phyloP scores from a whole-genome alignment of 306 rosid genomes.

The Quercus variabilis region DNA sequence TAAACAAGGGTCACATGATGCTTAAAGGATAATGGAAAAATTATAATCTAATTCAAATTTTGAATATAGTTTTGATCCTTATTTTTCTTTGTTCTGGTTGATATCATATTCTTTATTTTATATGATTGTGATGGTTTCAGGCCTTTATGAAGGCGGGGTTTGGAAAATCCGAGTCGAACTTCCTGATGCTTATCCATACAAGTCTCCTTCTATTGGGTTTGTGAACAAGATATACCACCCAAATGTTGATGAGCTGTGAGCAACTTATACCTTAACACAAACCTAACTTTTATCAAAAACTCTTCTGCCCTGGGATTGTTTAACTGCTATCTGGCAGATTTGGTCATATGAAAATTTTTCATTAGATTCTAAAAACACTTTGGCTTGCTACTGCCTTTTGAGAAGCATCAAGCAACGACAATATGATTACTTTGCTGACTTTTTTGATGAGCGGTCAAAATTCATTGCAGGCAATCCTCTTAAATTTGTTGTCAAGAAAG shows the following conservation, averaged over 20 bases:
- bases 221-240: slow-evolving; percentile 98
- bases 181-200: slow-evolving; percentile 97
- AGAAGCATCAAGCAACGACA: slow-evolving; percentile 6
- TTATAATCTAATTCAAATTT: background rate
- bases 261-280: slow-evolving; percentile 20
- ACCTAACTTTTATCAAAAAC: background rate
- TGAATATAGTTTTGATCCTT: background rate
- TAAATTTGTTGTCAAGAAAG: slow-evolving; percentile 1
- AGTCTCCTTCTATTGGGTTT: slow-evolving; percentile 94
- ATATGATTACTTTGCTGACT: slow-evolving; percentile 2
- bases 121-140: slow-evolving; percentile 44
- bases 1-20: background rate
- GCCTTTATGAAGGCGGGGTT: slow-evolving; percentile 92
- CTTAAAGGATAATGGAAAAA: background rate
- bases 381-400: background rate
- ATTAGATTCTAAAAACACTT: background rate
- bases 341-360: background rate
- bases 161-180: slow-evolving; percentile 98
- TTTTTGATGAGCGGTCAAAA: background rate
- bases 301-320: background rate
- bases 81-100: background rate
- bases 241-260: slow-evolving; percentile 97
- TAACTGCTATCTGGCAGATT: background rate
- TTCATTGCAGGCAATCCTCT: background rate
- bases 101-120: slow-evolving; percentile 5